Conservation (phyloP, 192 early-diverging fungal species). For the Coemansia sp. region DNA sequence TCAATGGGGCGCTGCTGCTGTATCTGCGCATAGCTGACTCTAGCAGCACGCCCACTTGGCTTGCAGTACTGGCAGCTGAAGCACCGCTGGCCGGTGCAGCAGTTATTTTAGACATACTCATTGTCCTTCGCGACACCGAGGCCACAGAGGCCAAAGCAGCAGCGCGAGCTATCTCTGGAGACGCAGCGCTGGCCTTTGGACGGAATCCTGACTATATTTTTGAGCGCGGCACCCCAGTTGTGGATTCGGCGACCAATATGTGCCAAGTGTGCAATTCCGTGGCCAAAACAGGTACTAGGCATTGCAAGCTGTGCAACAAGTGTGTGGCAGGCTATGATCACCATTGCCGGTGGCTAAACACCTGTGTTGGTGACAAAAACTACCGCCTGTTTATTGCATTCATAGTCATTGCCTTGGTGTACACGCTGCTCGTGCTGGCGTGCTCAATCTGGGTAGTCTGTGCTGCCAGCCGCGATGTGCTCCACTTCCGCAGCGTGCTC, state of each 20-base stretch:
- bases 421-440: slow-evolving; percentile 29
- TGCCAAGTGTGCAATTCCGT: slow-evolving; percentile 35
- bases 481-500: slow-evolving; percentile 22
- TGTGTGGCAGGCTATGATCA: slow-evolving; percentile 56
- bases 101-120: slow-evolving; percentile 22
- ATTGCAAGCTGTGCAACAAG: slow-evolving; percentile 56
- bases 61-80: slow-evolving; percentile 17
- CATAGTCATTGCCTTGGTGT: slow-evolving; percentile 19
- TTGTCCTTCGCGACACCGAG: slow-evolving; percentile 28
- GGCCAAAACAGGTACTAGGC: slow-evolving; percentile 27
- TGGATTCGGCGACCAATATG: slow-evolving; percentile 23
- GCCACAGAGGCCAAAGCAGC: slow-evolving; percentile 25
- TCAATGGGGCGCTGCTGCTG: slow-evolving; percentile 21
- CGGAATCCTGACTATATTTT: slow-evolving; percentile 42
- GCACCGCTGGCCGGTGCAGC: slow-evolving; percentile 14
- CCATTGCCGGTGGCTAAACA: slow-evolving; percentile 54
- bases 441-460: slow-evolving; percentile 21
- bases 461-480: slow-evolving; percentile 14
- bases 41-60: slow-evolving; percentile 13
- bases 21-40: slow-evolving; percentile 22
- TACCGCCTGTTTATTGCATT: slow-evolving; percentile 38
- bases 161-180: background rate
- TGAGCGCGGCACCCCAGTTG: slow-evolving; percentile 42
- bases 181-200: background rate
- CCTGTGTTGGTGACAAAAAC: slow-evolving; percentile 46